Evolutionary conservation across 768 basidiomycete species (phyloP).

Genomic region (Chiua virens): DNA sequence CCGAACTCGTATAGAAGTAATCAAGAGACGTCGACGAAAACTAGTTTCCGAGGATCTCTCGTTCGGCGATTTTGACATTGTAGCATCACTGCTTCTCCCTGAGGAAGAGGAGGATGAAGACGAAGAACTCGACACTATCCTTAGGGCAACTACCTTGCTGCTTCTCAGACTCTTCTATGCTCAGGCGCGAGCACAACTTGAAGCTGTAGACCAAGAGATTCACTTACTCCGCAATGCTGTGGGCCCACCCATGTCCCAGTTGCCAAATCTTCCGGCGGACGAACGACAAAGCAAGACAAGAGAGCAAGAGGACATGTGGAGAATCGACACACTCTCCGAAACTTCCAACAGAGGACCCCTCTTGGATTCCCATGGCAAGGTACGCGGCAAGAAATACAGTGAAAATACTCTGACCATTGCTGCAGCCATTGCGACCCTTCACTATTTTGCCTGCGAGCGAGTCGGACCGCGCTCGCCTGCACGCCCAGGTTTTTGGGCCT

Average conservation of each 20-base stretch:
- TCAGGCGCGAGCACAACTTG: slow-evolving; percentile 64
- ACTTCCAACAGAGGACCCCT: slow-evolving; percentile 58
- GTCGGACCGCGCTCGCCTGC: slow-evolving; percentile 68
- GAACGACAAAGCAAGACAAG: slow-evolving; percentile 40
- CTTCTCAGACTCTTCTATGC: slow-evolving; percentile 72
- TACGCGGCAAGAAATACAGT: slow-evolving; percentile 30
- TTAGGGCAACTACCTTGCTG: slow-evolving; percentile 68
- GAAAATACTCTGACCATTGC: slow-evolving; percentile 6
- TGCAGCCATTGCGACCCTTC: slow-evolving; percentile 85
- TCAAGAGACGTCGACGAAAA: slow-evolving; percentile 56
- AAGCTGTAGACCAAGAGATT: slow-evolving; percentile 69
- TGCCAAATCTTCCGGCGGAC: slow-evolving; percentile 29
- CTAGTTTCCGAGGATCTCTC: slow-evolving; percentile 31
- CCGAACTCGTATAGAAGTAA: slow-evolving; percentile 58
- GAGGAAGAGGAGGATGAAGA: slow-evolving; percentile 45
- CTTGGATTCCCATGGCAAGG: slow-evolving; percentile 76
- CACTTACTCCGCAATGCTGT: slow-evolving; percentile 61
- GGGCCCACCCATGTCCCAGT: slow-evolving; percentile 34
- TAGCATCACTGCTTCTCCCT: slow-evolving; percentile 58
- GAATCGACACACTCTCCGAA: slow-evolving; percentile 57
- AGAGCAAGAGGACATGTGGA: slow-evolving; percentile 65
- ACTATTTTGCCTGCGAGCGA: slow-evolving; percentile 81
- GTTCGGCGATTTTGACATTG: slow-evolving; percentile 59
- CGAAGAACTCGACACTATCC: slow-evolving; percentile 59
- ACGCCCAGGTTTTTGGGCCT: slow-evolving; percentile 81